phyloP scores from a whole-genome alignment of 2,329 filamentous ascomycete genomes.

The Geosmithia flava region DNA sequence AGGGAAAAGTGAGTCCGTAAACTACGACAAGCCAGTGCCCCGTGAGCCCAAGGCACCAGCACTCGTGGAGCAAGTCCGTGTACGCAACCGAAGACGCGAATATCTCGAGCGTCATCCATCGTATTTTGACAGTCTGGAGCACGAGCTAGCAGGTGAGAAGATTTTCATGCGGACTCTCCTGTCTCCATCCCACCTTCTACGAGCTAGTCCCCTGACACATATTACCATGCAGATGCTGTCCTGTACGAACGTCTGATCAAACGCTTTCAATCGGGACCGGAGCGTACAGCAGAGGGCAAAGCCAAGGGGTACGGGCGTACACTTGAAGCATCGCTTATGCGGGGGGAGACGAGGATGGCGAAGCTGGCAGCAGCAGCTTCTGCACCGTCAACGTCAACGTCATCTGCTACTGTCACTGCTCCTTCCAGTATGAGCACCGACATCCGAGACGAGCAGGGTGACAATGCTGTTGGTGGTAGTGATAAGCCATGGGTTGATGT shows the following conservation, averaged over 20 bases:
- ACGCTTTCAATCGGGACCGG: conserved; percentile 59
- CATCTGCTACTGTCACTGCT: conserved; percentile 5
- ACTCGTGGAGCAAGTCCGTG: conserved; percentile 33
- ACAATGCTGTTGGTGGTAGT: not conserved
- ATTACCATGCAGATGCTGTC: conserved; percentile 54
- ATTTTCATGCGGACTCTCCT: not conserved
- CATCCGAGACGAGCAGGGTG: conserved; percentile 18
- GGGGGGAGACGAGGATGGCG: conserved; percentile 66
- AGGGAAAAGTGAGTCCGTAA: not conserved
- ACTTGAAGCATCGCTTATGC: conserved; percentile 64
- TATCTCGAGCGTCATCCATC: conserved; percentile 62
- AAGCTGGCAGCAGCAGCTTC: conserved; percentile 13
- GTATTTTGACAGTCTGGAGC: conserved; percentile 51
- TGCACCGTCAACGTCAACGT: not conserved
- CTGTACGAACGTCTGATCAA: conserved; percentile 74
- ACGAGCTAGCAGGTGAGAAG: conserved; percentile 38
- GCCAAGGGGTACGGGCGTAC: conserved; percentile 67
- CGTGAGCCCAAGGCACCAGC: conserved; percentile 17
- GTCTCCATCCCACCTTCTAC: not conserved
- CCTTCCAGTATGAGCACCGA: conserved; percentile 23
- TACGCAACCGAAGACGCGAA: conserved; percentile 66
- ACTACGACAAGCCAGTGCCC: conserved; percentile 1
- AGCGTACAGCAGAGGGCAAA: conserved; percentile 62
- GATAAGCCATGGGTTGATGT: conserved; percentile 12
- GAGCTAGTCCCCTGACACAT: not conserved